A percentile compares a stretch with the other conserved stretches of the same genome.
Evolutionary conservation across 148 eudicot species (phyloP).

Genomic region (Cornus suecica): DNA sequence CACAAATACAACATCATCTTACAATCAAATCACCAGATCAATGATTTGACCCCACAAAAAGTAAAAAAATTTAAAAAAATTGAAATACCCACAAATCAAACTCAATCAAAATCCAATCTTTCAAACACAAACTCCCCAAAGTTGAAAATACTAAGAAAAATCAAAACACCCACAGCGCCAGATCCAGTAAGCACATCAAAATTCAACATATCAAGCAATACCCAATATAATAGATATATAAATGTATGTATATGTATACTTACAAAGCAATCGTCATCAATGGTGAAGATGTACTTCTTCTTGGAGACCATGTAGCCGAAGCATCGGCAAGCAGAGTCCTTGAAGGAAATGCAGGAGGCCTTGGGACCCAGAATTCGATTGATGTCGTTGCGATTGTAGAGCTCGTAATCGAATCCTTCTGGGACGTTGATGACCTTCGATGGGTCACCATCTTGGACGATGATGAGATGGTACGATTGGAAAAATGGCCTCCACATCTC

Average conservation of each 20-base stretch:
- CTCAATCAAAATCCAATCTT: background rate
- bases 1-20: background rate
- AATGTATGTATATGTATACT: too few relatives aligned
- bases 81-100: background rate
- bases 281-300: conserved; percentile 88
- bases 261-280: conserved; percentile 92
- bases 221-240: too few relatives aligned
- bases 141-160: background rate
- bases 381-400: conserved; percentile 73
- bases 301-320: conserved; percentile 83
- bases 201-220: background rate
- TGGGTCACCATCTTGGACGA: conserved; percentile 87
- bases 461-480: conserved; percentile 71
- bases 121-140: background rate
- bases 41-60: background rate
- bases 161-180: background rate
- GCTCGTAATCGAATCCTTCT: conserved; percentile 79
- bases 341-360: conserved; percentile 76
- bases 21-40: background rate
- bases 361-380: conserved; percentile 76
- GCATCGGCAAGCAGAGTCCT: conserved; percentile 88
- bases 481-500: conserved; percentile 87
- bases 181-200: background rate
- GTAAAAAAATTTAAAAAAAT: background rate
- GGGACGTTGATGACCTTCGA: conserved; percentile 57